phyloP scores from a whole-genome alignment of 768 basidiomycete genomes.

The Podaxis rugospora region DNA sequence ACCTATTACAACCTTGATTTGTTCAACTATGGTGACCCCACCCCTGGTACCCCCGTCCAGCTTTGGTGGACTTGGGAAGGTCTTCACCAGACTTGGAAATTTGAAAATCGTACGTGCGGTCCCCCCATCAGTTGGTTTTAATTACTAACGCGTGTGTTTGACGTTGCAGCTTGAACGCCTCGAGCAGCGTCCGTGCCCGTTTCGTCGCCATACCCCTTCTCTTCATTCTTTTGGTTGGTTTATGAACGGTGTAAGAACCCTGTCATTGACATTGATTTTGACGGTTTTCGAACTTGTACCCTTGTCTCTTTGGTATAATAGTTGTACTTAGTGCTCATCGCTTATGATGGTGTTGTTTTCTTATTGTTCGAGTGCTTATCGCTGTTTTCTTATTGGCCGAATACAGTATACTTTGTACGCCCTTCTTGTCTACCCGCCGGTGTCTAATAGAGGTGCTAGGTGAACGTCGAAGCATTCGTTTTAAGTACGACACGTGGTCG shows the following conservation, averaged over 20 bases:
- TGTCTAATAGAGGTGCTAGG: no score
- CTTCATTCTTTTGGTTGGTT: background rate
- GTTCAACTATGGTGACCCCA: slow-evolving; percentile 38
- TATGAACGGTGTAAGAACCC: background rate
- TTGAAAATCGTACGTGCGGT: slow-evolving; percentile 5
- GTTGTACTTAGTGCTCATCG: background rate
- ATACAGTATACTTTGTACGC: background rate
- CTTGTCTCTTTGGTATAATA: background rate
- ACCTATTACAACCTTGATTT: slow-evolving; percentile 45
- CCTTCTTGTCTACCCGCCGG: no score
- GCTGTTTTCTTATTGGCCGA: background rate
- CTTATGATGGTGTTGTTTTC: background rate
- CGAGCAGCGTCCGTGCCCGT: background rate
- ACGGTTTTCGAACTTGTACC: background rate
- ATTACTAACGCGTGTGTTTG: background rate
- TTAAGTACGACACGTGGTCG: no score
- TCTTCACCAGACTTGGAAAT: slow-evolving; percentile 49
- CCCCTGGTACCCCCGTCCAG: slow-evolving; percentile 39
- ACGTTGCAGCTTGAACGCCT: background rate
- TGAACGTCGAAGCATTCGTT: no score
- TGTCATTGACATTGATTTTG: background rate
- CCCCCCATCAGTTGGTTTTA: background rate
- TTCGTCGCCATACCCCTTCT: background rate
- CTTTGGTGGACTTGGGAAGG: slow-evolving; percentile 48
- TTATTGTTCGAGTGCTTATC: background rate